Evolutionary conservation across 2,329 filamentous ascomycete species (phyloP).

Genomic region (Fusarium hainanense): DNA sequence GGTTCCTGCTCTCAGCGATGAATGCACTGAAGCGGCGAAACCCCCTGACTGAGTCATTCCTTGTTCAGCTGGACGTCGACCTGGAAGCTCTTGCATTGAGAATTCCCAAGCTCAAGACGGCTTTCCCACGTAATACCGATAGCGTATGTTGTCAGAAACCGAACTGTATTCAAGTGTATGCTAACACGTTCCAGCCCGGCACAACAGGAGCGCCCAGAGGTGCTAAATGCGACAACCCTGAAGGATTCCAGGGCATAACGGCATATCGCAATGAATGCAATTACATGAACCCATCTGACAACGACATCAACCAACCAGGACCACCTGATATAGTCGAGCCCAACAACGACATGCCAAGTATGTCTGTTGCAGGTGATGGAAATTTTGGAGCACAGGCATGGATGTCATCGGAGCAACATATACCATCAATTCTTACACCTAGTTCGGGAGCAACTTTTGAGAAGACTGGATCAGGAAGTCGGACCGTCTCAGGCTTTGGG

Average conservation of each 20-base stretch:
- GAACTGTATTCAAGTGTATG: background rate
- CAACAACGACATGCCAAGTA: slow-evolving; percentile 44
- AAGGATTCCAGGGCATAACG: slow-evolving; percentile 56
- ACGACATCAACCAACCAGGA: slow-evolving; percentile 52
- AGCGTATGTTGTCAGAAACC: slow-evolving; percentile 56
- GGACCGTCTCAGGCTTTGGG: slow-evolving; percentile 53
- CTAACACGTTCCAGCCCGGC: slow-evolving; percentile 48
- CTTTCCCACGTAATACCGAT: slow-evolving; percentile 65
- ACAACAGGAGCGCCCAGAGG: slow-evolving; percentile 29
- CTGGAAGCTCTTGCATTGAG: slow-evolving; percentile 77
- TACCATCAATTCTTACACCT: slow-evolving; percentile 52
- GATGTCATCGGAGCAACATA: slow-evolving; percentile 55
- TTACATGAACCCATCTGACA: slow-evolving; percentile 55
- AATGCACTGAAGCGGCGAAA: slow-evolving; percentile 88
- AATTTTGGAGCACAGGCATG: slow-evolving; percentile 51
- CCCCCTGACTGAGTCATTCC: slow-evolving; percentile 91
- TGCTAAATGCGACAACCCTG: slow-evolving; percentile 51
- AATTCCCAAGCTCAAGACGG: slow-evolving; percentile 66
- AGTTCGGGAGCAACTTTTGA: slow-evolving; percentile 51
- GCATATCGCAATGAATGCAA: slow-evolving; percentile 59
- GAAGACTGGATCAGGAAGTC: slow-evolving; percentile 46
- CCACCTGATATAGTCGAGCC: slow-evolving; percentile 55
- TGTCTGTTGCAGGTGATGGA: slow-evolving; percentile 35
- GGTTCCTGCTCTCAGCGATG: slow-evolving; percentile 91
- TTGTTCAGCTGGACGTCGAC: slow-evolving; percentile 93